phyloP scores from a whole-genome alignment of 140 eudicot species.

The Flaveria floridana region DNA sequence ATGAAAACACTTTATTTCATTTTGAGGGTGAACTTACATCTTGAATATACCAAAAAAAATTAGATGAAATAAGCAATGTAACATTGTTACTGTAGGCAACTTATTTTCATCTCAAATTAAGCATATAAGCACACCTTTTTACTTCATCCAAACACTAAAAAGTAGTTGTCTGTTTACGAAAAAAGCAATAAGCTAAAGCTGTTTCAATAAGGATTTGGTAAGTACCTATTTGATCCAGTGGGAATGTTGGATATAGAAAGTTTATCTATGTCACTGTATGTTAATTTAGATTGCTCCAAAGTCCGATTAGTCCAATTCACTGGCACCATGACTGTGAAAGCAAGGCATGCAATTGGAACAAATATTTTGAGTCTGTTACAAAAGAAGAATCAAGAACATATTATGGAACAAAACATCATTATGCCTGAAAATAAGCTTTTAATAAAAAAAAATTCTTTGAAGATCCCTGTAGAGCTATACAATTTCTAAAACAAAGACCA shows the following conservation, averaged over 20 bases:
- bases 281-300: conserved; percentile 43
- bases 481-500: conserved; percentile 4
- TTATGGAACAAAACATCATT: background rate
- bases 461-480: background rate
- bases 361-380: conserved; percentile 57
- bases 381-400: background rate
- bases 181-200: background rate
- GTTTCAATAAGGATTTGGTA: background rate
- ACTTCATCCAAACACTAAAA: background rate
- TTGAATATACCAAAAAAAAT: background rate
- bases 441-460: too few relatives aligned
- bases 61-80: background rate
- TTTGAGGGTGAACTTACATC: background rate
- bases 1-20: background rate
- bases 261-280: conserved; percentile 60
- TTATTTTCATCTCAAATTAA: background rate
- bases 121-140: background rate
- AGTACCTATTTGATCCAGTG: conserved; percentile 58
- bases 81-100: background rate
- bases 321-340: conserved; percentile 60
- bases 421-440: background rate
- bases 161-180: background rate
- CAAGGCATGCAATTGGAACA: conserved; percentile 58
- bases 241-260: conserved; percentile 80
- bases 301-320: conserved; percentile 64